Conservation (phyloP, 2,329 filamentous ascomycete genomes). For the Pseudocercospora crystallina region DNA sequence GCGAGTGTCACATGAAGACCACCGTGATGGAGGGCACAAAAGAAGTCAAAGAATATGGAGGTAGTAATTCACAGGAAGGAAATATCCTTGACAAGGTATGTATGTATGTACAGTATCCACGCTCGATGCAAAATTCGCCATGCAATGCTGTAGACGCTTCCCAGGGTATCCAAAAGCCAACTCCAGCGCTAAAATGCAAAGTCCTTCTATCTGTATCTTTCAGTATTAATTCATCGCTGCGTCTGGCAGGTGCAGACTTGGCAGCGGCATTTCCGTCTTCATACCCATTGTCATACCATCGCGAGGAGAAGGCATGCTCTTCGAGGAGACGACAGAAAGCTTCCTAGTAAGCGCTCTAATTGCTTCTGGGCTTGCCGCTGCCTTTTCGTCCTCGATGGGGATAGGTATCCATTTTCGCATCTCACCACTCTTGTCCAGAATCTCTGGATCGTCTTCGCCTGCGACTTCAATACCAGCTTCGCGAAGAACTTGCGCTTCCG, state of each 20-base stretch:
- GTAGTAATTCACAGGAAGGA: no score
- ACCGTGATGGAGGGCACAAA: no score
- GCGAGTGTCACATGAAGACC: no score
- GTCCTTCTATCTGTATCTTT: not conserved
- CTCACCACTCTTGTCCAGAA: constrained; percentile 29
- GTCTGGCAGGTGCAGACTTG: constrained; percentile 12
- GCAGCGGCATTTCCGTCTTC: constrained; percentile 23
- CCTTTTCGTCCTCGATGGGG: constrained; percentile 23
- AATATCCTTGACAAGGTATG: no score
- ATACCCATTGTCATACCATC: constrained; percentile 32
- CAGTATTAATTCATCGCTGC: constrained; percentile 9
- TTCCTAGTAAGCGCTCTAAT: constrained; percentile 23
- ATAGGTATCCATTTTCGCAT: constrained; percentile 30
- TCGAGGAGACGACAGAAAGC: constrained; percentile 23
- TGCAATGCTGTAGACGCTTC: no score
- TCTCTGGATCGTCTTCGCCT: constrained; percentile 41
- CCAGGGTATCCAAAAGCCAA: no score
- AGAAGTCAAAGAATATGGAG: no score
- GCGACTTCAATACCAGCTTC: constrained; percentile 44
- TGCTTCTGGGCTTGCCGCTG: constrained; percentile 15
- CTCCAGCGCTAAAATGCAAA: not conserved
- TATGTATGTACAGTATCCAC: no score
- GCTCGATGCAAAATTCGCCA: no score
- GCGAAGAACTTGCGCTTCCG: constrained; percentile 73
- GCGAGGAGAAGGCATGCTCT: constrained; percentile 21